Base-by-base conservation (phyloP, 805 yeast species). In the Zygotorulaspora chibaensis region DNA sequence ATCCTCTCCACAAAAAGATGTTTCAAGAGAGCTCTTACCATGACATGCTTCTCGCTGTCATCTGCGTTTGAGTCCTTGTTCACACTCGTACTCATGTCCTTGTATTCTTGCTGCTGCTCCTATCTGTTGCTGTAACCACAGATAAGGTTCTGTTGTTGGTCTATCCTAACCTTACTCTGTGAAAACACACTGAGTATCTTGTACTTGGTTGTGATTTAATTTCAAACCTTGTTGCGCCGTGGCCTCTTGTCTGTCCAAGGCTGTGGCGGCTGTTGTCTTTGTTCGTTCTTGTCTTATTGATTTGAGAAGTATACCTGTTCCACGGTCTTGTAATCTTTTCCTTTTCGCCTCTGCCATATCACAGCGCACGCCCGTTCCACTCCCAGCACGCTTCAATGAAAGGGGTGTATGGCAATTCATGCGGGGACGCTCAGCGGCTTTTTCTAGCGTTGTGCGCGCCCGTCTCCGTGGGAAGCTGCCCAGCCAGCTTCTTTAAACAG, bases 1-100 rank as follows among this genome's bases (percentile, higher is more conserved):
- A 61, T 41, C 36, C 61, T 54, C 11, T 61, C 64, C 15, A 52
- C 47, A 35, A 35, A 53, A 10, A 61, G 20, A 36, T 58, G 60
- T 33, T 51, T 56, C 8, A 52, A 40, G 27, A 59, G 42, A n/a
- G 55, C 30, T 17, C 37, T 40, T 20, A 49, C 50, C 52, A 49
- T 41, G 12, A 33, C 36, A 16, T 33, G 4, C 20, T 38, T 29
- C 13, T 15, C 28, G 35, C 33, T 13, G 28, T 18, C 12, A 10
- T 12, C 23, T 12, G 18, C 27, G 13, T n/a, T 35, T 18, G 8
- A 2, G 39, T 17, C 26, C 23, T 16, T 35, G 33, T 25, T 34
- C 33, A 39, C 17, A 10, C 41, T 25, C 18, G n/a, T 25, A 26
- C 35, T 27, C 16, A 16, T 12, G 15, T 28, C 25, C 16, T 33